Base-by-base conservation (phyloP, 2,329 filamentous ascomycete species). In the Hypoxylon rubiginosum region DNA sequence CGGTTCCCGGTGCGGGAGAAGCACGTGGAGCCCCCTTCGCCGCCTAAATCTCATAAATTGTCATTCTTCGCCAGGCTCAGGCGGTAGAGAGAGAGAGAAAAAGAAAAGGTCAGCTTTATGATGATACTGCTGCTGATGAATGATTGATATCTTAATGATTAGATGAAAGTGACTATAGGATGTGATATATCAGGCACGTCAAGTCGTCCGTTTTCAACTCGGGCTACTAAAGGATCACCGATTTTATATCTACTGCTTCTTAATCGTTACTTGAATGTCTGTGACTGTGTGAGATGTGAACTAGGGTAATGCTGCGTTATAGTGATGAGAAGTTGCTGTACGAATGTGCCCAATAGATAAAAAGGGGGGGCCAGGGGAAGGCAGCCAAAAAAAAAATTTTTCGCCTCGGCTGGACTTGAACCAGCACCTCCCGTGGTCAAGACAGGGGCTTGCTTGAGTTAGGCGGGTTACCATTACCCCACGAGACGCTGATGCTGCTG, bases 21-120 rank as follows among this genome's bases (percentile, higher is more conserved):
- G 46, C 46, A 57, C 15, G 58, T 55, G 13, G 62, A 66, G 62
- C 67, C 62, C 58, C 66, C 52, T 34, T 55, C 69, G 54, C 50
- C 54, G 34, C 46, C 63, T 7, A 82, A 77, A 58, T 78, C 78
- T 9, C 75, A 78, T 11, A 81, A 75, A 50, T 66, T 70, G 34
- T 76, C 79, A 1, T 81, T 86, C 69, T 79, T 85, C 69, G 75
- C 79, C 15, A 78, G 79, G 59, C 83, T 85, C 68, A 84, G 79
- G 68, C 79, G 80, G 74, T 69, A 62, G 52, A n/a, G n/a, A n/a
- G n/a, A n/a, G n/a, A n/a, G n/a, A n/a, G n/a, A n/a, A n/a, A n/a
- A n/a, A n/a, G n/a, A n/a, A n/a, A n/a, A n/a, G n/a, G n/a, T n/a
- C n/a, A n/a, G n/a, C n/a, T n/a, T n/a, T n/a, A n/a, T n/a, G n/a